Evolutionary conservation across 345 rosid species (phyloP).

Genomic region (Luvunga scandens): DNA sequence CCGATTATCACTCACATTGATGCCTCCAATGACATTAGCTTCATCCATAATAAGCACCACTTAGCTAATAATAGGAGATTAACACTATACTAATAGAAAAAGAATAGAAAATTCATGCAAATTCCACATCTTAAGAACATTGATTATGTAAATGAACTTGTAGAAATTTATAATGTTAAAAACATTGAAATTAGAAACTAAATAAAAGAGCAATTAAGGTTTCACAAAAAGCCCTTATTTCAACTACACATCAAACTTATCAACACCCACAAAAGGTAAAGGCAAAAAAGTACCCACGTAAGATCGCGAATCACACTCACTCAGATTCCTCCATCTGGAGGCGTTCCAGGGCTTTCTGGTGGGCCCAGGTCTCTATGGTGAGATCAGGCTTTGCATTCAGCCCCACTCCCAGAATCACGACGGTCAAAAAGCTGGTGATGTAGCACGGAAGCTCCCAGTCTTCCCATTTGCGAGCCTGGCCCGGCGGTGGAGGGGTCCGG

Average conservation of each 20-base stretch:
- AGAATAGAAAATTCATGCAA: background rate
- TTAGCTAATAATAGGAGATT: background rate
- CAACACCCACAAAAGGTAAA: background rate
- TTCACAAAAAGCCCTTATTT: conserved; percentile 14
- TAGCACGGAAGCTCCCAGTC: conserved; percentile 99
- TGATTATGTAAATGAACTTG: background rate
- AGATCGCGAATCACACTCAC: background rate
- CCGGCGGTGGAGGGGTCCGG: conserved; percentile 70
- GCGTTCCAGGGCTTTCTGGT: conserved; percentile 89
- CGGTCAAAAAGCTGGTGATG: conserved; percentile 89
- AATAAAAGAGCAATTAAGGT: background rate
- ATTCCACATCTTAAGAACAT: background rate
- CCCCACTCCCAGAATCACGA: conserved; percentile 95
- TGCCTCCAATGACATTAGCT: background rate
- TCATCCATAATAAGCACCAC: background rate
- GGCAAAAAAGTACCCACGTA: background rate
- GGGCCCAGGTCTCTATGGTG: conserved; percentile 98
- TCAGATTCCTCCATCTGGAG: conserved; percentile 63
- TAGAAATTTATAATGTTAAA: background rate
- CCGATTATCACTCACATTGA: background rate
- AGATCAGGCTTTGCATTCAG: conserved; percentile 99
- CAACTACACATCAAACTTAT: background rate
- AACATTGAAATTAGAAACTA: background rate
- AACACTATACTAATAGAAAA: background rate
- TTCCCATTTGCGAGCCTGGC: conserved; percentile 91